Percentiles rank a stretch among this genome's conserved stretches.
Conservation (phyloP, 352 stramenopile species). For the Pythium sukuiense region DNA sequence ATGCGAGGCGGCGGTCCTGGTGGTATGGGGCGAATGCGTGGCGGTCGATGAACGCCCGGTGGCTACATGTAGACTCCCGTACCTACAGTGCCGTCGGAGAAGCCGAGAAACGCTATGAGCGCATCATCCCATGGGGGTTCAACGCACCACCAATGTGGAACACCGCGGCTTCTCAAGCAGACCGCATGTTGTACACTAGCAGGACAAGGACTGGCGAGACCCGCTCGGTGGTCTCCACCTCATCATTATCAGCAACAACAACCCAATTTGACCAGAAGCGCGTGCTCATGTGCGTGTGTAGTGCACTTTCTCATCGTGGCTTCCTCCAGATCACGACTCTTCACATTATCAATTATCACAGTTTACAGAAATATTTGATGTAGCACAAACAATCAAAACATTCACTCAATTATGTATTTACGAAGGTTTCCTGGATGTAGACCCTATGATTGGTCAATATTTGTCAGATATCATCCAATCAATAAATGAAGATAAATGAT, state of each 20-base stretch:
- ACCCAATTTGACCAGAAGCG: background rate
- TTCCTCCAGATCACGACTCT: background rate
- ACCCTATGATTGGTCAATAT: background rate
- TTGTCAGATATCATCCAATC: slow-evolving; percentile 6
- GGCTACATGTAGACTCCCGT: background rate
- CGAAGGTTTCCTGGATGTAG: too few species aligned
- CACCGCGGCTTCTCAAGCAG: background rate
- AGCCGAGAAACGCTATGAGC: background rate
- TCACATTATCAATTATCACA: background rate
- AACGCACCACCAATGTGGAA: background rate
- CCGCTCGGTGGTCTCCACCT: background rate
- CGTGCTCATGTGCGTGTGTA: background rate
- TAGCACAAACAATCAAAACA: background rate
- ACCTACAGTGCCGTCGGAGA: slow-evolving; percentile 1
- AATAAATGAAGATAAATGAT: slow-evolving; percentile 9
- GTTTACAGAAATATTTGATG: background rate
- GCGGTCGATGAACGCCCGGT: slow-evolving; percentile 39
- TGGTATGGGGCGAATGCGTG: slow-evolving; percentile 52
- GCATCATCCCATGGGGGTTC: background rate
- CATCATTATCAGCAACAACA: slow-evolving; percentile 2
- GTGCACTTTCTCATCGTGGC: background rate
- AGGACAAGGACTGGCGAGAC: slow-evolving; percentile 1
- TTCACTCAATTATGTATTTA: background rate
- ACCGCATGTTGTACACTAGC: slow-evolving; percentile 1
- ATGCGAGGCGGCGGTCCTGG: slow-evolving; percentile 38